Base-by-base conservation (phyloP, 495 filamentous ascomycete genomes). In the Haplographium delicatum region DNA sequence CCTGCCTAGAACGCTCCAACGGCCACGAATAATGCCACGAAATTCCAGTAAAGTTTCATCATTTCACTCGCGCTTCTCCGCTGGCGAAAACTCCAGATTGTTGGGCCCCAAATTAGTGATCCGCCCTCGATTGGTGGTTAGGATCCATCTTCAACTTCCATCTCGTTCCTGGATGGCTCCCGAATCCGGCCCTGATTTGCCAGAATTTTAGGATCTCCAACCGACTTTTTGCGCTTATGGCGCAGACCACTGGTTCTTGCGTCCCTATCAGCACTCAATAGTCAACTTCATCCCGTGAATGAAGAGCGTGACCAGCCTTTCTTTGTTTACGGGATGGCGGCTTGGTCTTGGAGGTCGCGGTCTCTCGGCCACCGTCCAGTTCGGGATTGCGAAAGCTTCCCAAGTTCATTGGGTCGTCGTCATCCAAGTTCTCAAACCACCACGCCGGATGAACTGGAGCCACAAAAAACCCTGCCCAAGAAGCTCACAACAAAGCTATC, bases 331-430 rank as follows among this genome's bases (percentile, higher is more conserved):
- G 22, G 23, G 6, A 5, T 31, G 5, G 20, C 34, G 39, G 20
- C 22, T 31, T 42, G 1, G 35, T 30, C 7, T 38, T 33, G 15
- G 34, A 38, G 55, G 55, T 44, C 35, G 25, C 23, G 57, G 57
- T 60, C 48, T 41, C 2, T 11, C 47, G 44, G 57, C 47, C 57
- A 28, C 35, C 5, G 57, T 27, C 48, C 52, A 48, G 57, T 60
- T 53, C 25, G 52, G 53, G 35, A 18, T 45, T 27, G 24, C 23
- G 30, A 48, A 15, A 33, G 27, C 44, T 44, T 34, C 20, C 34
- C 28, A 30, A 30, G 16, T 19, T 45, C 49, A 60, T 60, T 60
- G 57, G 56, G 42, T 56, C 52, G 41, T 53, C 57, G 48, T 56
- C 52, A 50, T 56, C 57, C 44, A 45, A 13, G 24, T 47, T 19